Base-by-base conservation (phyloP, 2,329 filamentous ascomycete genomes). In the Juglanconis oblonga region DNA sequence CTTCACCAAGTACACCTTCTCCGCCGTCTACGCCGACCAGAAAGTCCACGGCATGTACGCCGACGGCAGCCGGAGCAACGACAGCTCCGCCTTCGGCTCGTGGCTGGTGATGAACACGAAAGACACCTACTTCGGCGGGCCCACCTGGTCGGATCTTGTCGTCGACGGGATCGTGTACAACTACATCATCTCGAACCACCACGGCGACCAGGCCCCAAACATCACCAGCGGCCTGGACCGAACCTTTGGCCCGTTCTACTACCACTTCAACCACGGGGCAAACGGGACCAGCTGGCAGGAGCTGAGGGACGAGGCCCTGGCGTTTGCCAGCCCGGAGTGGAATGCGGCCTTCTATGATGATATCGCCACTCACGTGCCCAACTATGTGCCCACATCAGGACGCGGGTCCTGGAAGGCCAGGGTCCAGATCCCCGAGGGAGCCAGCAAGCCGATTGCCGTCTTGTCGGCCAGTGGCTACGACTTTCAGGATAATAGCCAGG, bases 121-220 rank as follows among this genome's bases (percentile, higher is more conserved):
- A 64, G 85, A 88, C 55, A 86, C 83, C 0, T 87, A 86, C 65
- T 87, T 81, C 66, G 82, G 82, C 8, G 86, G 85, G 0, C 85
- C 85, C 0, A 71, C 84, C 2, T 84, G 87, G 69, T 87, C 84
- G 0, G 86, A 88, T 65, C 72, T 88, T 5, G 80, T 80, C 0
- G 86, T 88, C 0, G 86, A 88, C 64, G 85, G 85, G 0, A 87
- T 88, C 51, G 78, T 88, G 0, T 87, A 88, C 69, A 87, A 88
- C 67, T 88, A 88, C 66, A 80, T 72, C 70, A 79, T 82, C 5
- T 85, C 81, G 0, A 87, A 87, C 61, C 85, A 88, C 64, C 48
- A 88, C 57, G 85, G 86, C 5, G 82, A 84, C 61, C 81, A 82
- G 47, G 84, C 82, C 13, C 85, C 86, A 5, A 87, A 87, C 65